phyloP scores from a whole-genome alignment of 2,329 filamentous ascomycete genomes.

The Monosporascus ibericus region DNA sequence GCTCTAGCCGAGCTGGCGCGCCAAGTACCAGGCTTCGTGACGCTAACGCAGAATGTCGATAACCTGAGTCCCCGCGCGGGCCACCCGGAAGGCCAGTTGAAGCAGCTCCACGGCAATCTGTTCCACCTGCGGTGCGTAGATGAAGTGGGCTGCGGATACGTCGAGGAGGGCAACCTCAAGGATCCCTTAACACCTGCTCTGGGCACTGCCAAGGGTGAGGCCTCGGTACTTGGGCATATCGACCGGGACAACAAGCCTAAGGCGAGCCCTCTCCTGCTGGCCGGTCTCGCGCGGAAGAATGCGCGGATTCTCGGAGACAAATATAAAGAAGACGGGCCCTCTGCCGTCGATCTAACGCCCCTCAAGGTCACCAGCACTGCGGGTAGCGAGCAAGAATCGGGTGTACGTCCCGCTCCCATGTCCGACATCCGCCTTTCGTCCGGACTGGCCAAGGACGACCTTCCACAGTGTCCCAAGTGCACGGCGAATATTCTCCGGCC shows the following conservation, averaged over 20 bases:
- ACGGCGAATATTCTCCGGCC: constrained; percentile 52
- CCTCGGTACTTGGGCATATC: constrained; percentile 5
- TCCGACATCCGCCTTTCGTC: constrained; percentile 1
- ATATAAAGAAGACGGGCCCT: constrained; percentile 26
- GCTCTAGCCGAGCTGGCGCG: constrained; percentile 55
- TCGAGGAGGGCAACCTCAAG: constrained; percentile 48
- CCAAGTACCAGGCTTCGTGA: constrained; percentile 46
- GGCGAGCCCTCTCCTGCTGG: constrained; percentile 11
- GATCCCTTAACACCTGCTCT: constrained; percentile 60
- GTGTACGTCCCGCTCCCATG: neutral
- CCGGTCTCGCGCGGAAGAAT: constrained; percentile 28
- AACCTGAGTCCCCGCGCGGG: constrained; percentile 50
- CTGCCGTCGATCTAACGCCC: constrained; percentile 3
- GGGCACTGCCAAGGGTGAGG: constrained; percentile 41
- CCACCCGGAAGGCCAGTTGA: constrained; percentile 50
- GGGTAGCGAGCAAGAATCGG: neutral
- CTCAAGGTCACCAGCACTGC: constrained; percentile 1
- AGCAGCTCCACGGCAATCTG: constrained; percentile 58
- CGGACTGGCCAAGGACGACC: constrained; percentile 27
- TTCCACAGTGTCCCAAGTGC: constrained; percentile 55
- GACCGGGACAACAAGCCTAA: constrained; percentile 1
- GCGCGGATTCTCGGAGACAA: constrained; percentile 51
- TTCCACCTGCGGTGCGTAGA: constrained; percentile 58
- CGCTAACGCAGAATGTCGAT: constrained; percentile 63
- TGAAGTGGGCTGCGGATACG: constrained; percentile 49